Evolutionary conservation across 306 rosid species (phyloP).

Genomic region (Dryas octopetala): DNA sequence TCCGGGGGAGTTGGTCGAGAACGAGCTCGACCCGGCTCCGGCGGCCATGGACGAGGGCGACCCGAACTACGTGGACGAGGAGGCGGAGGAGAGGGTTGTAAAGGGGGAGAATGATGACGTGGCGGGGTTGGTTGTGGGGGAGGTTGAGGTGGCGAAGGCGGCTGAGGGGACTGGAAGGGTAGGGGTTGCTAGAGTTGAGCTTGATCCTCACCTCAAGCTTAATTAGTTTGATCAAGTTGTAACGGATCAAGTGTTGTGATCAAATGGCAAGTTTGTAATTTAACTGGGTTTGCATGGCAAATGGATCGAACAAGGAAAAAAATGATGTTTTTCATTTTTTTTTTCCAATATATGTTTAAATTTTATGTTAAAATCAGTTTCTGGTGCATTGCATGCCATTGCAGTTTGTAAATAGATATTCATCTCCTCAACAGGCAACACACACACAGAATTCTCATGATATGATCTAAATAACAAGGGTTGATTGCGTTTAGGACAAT

Average conservation of each 20-base stretch:
- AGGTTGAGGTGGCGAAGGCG: constrained; percentile 57
- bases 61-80: constrained; percentile 76
- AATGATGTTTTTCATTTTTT: no score
- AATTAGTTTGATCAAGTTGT: not conserved
- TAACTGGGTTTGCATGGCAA: not conserved
- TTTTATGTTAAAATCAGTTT: no score
- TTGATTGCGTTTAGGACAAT: no score
- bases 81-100: constrained; percentile 34
- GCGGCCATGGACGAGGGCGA: constrained; percentile 71
- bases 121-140: constrained; percentile 51
- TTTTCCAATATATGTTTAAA: no score
- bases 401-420: no score
- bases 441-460: no score
- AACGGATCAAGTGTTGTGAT: no score
- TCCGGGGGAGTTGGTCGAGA: constrained; percentile 42
- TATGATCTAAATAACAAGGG: no score
- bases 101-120: constrained; percentile 26
- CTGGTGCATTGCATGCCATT: no score
- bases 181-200: constrained; percentile 65
- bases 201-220: constrained; percentile 55
- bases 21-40: constrained; percentile 45
- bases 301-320: no score
- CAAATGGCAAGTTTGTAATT: not conserved
- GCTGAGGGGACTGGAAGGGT: constrained; percentile 19
- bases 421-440: no score